Percentiles rank a stretch among this genome's conserved stretches.
phyloP scores from a whole-genome alignment of 148 eudicot genomes.

The Cornus controversa region DNA sequence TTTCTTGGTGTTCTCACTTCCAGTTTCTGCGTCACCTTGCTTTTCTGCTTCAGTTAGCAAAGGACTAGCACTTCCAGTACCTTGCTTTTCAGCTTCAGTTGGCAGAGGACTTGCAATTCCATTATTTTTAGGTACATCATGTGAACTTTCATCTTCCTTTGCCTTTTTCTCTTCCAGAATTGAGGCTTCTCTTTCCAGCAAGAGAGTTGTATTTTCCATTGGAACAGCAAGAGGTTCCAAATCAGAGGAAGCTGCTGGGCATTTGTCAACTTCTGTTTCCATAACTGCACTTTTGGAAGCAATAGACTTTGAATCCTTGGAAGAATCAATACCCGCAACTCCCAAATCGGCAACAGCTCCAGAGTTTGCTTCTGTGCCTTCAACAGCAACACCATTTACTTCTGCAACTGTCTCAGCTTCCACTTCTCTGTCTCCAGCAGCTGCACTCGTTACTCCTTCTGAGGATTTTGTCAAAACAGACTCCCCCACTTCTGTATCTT shows the following conservation, averaged over 20 bases:
- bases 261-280: conserved; percentile 23
- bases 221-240: conserved; percentile 10
- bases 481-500: conserved; percentile 10
- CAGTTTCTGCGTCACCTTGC: conserved; percentile 47
- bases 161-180: conserved; percentile 9
- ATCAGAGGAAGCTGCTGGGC: conserved; percentile 11
- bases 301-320: conserved; percentile 12
- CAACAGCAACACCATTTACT: conserved; percentile 10
- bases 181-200: conserved; percentile 24
- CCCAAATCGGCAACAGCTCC: conserved; percentile 7
- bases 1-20: conserved; percentile 62
- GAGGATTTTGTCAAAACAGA: background rate
- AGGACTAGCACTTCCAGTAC: conserved; percentile 14
- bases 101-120: conserved; percentile 16
- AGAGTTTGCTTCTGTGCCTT: conserved; percentile 11
- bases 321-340: conserved; percentile 20
- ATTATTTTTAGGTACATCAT: conserved; percentile 1
- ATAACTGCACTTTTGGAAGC: conserved; percentile 14
- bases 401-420: conserved; percentile 11
- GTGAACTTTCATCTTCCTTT: conserved; percentile 11
- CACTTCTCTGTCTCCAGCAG: conserved; percentile 26
- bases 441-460: conserved; percentile 1
- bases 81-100: conserved; percentile 42
- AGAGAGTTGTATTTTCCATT: conserved; percentile 1
- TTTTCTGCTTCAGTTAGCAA: conserved; percentile 42